A percentile compares a stretch with the other conserved stretches of the same genome.
Evolutionary conservation across 108 stramenopile species (phyloP).

Genomic region (Nitzschia sp.): DNA sequence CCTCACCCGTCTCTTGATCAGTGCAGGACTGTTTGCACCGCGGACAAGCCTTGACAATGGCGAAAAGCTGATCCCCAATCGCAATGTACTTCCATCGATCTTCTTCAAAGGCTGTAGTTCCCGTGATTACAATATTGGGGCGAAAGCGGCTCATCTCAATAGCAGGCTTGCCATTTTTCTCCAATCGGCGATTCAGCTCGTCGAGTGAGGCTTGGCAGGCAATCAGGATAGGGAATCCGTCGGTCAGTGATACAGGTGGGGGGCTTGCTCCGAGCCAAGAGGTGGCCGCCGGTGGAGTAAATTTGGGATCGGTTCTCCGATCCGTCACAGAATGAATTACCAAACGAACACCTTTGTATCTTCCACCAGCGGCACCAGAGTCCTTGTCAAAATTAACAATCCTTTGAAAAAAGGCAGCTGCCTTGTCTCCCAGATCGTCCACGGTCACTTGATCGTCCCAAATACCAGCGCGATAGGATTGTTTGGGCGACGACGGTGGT

Average conservation of each 20-base stretch:
- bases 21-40: slow-evolving; percentile 88
- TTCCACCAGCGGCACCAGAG: background rate
- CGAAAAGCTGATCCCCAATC: slow-evolving; percentile 66
- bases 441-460: slow-evolving; percentile 71
- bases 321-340: slow-evolving; percentile 33
- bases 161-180: slow-evolving; percentile 44
- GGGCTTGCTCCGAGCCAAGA: slow-evolving; percentile 29
- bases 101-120: slow-evolving; percentile 75
- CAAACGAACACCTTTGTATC: slow-evolving; percentile 53
- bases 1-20: slow-evolving; percentile 72
- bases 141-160: slow-evolving; percentile 83
- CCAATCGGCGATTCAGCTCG: slow-evolving; percentile 63
- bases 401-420: slow-evolving; percentile 61
- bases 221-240: slow-evolving; percentile 85
- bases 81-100: slow-evolving; percentile 83
- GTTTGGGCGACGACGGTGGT: background rate
- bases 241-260: slow-evolving; percentile 58
- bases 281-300: slow-evolving; percentile 54
- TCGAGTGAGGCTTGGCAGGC: slow-evolving; percentile 70
- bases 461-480: slow-evolving; percentile 47
- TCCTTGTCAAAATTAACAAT: slow-evolving; percentile 44
- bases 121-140: slow-evolving; percentile 59
- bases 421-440: slow-evolving; percentile 77
- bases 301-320: slow-evolving; percentile 35
- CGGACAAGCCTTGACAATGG: slow-evolving; percentile 82